Conservation (phyloP, 305 asterid species). For the Fraxinus baroniana region DNA sequence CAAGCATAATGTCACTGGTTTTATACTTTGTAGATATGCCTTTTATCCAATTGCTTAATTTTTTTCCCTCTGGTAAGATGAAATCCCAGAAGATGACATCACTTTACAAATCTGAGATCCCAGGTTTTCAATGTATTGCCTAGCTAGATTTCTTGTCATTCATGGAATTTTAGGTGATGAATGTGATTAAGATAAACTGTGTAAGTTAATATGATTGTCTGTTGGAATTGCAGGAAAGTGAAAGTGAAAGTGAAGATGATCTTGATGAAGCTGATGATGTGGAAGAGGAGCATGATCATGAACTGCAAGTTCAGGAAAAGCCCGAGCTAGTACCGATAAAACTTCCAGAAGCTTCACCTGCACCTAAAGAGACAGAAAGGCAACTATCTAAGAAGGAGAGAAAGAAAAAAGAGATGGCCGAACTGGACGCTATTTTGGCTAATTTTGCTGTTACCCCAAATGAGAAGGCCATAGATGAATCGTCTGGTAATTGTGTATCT, state of each 20-base stretch:
- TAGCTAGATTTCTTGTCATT: neutral
- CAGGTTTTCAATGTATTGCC: neutral
- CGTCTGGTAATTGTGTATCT: slow-evolving; percentile 42
- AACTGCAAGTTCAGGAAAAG: neutral
- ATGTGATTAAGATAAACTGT: neutral
- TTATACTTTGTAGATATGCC: neutral
- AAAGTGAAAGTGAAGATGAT: slow-evolving; percentile 50
- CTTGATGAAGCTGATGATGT: slow-evolving; percentile 63
- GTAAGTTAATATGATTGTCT: slow-evolving; percentile 10
- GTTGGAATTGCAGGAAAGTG: slow-evolving; percentile 31
- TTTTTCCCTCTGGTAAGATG: neutral
- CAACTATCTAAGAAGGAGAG: slow-evolving; percentile 91
- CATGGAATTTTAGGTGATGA: neutral
- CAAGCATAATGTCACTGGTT: neutral
- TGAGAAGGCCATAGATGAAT: slow-evolving; percentile 52
- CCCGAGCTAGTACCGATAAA: slow-evolving; percentile 35
- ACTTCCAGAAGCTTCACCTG: slow-evolving; percentile 47
- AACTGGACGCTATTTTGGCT: slow-evolving; percentile 88
- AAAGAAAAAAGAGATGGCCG: slow-evolving; percentile 91
- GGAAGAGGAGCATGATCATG: slow-evolving; percentile 33
- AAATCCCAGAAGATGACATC: neutral
- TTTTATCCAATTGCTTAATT: neutral
- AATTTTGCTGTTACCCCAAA: slow-evolving; percentile 62
- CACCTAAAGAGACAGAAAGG: slow-evolving; percentile 74
- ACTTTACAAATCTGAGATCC: neutral